phyloP scores from a whole-genome alignment of 192 early-diverging fungal species.

The Coemansia sp. region DNA sequence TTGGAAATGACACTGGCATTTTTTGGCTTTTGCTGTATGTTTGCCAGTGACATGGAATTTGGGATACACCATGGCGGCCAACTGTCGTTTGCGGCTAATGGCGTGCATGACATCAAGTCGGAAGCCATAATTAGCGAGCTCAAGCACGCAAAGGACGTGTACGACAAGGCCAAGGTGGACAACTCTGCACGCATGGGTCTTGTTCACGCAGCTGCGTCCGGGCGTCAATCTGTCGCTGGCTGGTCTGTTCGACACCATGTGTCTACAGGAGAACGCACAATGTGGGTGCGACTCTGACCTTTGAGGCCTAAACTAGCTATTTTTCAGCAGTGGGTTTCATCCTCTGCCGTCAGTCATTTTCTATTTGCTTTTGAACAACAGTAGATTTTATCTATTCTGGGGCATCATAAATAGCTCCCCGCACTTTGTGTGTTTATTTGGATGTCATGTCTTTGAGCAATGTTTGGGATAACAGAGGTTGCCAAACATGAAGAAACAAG shows the following conservation, averaged over 20 bases:
- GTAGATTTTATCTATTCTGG: neutral
- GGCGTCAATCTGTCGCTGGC: constrained; percentile 94
- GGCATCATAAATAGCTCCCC: no score
- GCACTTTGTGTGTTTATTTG: neutral
- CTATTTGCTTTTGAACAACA: neutral
- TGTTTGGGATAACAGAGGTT: neutral
- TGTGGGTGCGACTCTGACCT: constrained; percentile 84
- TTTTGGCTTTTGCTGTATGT: constrained; percentile 2
- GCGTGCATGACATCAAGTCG: no score
- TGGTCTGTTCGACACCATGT: constrained; percentile 91
- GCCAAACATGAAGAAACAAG: neutral
- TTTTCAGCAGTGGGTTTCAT: neutral
- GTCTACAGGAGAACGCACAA: constrained; percentile 93
- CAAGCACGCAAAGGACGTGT: constrained; percentile 58
- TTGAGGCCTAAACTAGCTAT: constrained; percentile 74
- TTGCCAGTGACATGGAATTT: neutral
- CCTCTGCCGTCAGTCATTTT: neutral
- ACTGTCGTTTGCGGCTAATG: no score
- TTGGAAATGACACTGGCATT: neutral
- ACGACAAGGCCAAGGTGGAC: constrained; percentile 85
- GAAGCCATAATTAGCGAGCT: no score
- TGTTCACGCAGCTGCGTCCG: constrained; percentile 91
- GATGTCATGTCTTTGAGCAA: constrained; percentile 8
- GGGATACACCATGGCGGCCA: no score
- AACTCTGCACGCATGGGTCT: constrained; percentile 84